Base-by-base conservation (phyloP, 1,284 basidiomycete species). In the Coniferiporia sulphurascens region DNA sequence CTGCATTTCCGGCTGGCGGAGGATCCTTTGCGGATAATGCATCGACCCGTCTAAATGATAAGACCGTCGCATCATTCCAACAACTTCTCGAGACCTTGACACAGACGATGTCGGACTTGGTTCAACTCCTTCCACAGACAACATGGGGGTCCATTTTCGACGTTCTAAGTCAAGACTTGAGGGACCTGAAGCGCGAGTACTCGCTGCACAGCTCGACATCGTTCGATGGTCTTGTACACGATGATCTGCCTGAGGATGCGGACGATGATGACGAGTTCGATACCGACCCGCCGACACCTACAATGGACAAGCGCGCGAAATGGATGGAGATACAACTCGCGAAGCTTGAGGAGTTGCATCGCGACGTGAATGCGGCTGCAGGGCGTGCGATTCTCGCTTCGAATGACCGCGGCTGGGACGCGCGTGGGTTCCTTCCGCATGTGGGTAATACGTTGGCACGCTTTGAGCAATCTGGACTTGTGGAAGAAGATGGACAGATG, bases 291-390 rank as follows among this genome's bases (percentile, higher is more conserved):
- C 74, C 91, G 63, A 91, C 89, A 0, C 74, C 87, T 52, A 89
- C 89, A 8, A 78, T 92, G 52, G 90, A 92, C 69, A 86, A 88
- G 59, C 86, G 90, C 15, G 90, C 89, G 17, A 81, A 89, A 48
- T 92, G 90, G 90, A 92, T 92, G 90, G 89, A 92, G 72, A 86
- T 90, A 32, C 90, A 92, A 69, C 72, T 92, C 15, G 89, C 88
- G 1, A 91, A 92, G 70, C 76, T 92, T 48, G 89, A 92, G 70
- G 89, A 91, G 66, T 76, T 92, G 32, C 89, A 92, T 66, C 86
- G 88, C 12, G 89, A 92, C 65, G 91, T 92, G 71, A 92, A 92
- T 70, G 88, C 83, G 1, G 89, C 90, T 4, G 90, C 90, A 4
- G 89, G 91, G 32, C 83, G 87, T 32, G 88, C 89, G 8, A 85